Evolutionary conservation across 2,329 filamentous ascomycete species (phyloP).

Genomic region (Penicillium sp.): DNA sequence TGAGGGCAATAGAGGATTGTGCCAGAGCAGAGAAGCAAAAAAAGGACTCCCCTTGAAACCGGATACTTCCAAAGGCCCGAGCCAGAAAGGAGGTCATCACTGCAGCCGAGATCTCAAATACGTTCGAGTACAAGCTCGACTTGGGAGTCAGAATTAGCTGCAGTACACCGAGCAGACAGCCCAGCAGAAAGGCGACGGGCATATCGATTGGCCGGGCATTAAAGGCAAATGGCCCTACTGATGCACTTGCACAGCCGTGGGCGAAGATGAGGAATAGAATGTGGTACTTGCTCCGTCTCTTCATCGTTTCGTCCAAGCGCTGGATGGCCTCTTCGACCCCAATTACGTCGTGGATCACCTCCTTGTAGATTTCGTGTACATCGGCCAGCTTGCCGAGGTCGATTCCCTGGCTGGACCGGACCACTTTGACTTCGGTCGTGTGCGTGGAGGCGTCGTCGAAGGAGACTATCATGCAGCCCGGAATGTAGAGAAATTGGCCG

Average conservation of each 20-base stretch:
- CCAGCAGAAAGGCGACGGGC: constrained; percentile 70
- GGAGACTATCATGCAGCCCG: constrained; percentile 89
- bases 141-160: constrained; percentile 70
- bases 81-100: constrained; percentile 65
- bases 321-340: constrained; percentile 44
- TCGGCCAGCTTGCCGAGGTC: constrained; percentile 43
- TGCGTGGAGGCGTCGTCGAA: constrained; percentile 58
- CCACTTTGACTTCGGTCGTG: constrained; percentile 46
- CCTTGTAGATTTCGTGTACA: constrained; percentile 47
- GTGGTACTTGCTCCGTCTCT: constrained; percentile 53
- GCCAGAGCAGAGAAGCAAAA: constrained; percentile 70
- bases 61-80: constrained; percentile 64
- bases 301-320: constrained; percentile 52
- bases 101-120: constrained; percentile 61
- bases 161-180: constrained; percentile 67
- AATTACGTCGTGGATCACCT: constrained; percentile 46
- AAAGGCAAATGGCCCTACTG: constrained; percentile 76
- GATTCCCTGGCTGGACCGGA: constrained; percentile 41
- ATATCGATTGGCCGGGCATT: constrained; percentile 71
- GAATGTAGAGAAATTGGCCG: constrained; percentile 83
- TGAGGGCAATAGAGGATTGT: constrained; percentile 70
- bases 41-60: constrained; percentile 36
- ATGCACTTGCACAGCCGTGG: constrained; percentile 71
- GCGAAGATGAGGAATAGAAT: constrained; percentile 56
- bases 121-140: constrained; percentile 63